phyloP scores from a whole-genome alignment of 495 filamentous ascomycete genomes.

The Xylaria palmicola region DNA sequence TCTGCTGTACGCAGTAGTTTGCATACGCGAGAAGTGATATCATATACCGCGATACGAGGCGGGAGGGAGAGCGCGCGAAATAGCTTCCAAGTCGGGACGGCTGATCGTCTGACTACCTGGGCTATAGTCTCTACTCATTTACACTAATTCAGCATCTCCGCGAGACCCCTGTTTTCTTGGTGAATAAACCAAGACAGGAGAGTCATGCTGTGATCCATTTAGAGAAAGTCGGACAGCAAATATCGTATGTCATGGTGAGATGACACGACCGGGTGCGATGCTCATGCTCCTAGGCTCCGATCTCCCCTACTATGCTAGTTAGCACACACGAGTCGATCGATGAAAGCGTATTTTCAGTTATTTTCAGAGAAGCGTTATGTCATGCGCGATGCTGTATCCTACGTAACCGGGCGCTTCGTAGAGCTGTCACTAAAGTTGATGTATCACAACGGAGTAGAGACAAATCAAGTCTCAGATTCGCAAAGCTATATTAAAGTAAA shows the following conservation, averaged over 20 bases:
- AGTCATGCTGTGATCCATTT: too few relatives aligned
- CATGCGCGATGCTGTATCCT: not conserved
- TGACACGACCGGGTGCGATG: too few relatives aligned
- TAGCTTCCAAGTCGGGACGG: not conserved
- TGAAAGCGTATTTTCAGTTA: not conserved
- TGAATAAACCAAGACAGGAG: too few relatives aligned
- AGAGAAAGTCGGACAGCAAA: too few relatives aligned
- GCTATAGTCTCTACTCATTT: not conserved
- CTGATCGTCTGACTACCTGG: not conserved
- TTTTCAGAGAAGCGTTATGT: too few relatives aligned
- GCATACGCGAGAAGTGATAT: not conserved
- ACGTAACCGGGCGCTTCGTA: not conserved
- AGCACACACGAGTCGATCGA: too few relatives aligned
- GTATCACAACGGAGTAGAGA: not conserved
- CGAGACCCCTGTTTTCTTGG: too few relatives aligned
- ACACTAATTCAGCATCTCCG: not conserved
- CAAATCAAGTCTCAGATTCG: too few relatives aligned
- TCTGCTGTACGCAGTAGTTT: not conserved
- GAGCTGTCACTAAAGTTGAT: not conserved
- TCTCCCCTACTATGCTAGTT: too few relatives aligned
- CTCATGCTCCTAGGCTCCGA: too few relatives aligned
- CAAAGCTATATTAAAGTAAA: too few relatives aligned
- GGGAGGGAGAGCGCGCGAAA: not conserved
- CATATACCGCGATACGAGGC: not conserved
- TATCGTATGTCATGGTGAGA: not conserved